These are phyloP conservation scores for Acanthamoeba triangularis DNA, from an alignment of 208 protist genomes.

Conservation along the genomic window DNA sequence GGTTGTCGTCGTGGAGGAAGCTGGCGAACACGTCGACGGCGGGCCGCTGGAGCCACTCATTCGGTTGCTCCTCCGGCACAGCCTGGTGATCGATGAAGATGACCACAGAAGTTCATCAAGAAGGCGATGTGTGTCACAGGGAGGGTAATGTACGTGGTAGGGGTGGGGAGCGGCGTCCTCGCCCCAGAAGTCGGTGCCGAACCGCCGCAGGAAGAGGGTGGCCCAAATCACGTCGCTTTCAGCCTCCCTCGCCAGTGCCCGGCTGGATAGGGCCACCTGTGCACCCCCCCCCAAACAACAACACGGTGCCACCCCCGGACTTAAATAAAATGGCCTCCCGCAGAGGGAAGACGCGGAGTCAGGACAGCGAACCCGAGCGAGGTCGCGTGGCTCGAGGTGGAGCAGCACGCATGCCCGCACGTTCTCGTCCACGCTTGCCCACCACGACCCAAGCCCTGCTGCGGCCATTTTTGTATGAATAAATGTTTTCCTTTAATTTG, in stretches of 20 bases:
- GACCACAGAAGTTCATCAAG: not conserved
- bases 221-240: not conserved
- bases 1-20: not conserved
- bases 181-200: constrained; percentile 19
- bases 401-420: constrained; percentile 10
- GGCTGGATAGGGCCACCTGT: not conserved
- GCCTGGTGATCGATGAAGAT: not conserved
- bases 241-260: not conserved
- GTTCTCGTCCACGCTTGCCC: not conserved
- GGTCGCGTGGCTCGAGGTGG: not conserved
- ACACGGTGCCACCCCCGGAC: not conserved
- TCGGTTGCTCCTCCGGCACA: not conserved
- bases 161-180: not conserved
- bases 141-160: not conserved
- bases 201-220: not conserved
- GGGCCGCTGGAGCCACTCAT: not conserved
- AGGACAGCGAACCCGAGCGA: not conserved
- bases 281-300: not conserved
- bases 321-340: too few relatives aligned
- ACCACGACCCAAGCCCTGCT: not conserved
- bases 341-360: too few relatives aligned
- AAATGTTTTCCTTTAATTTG: too few relatives aligned
- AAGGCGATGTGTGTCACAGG: not conserved
- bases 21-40: not conserved
- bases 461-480: too few relatives aligned